Conservation (phyloP, 73 alveolate species). For the Paramecium primaurelia region DNA sequence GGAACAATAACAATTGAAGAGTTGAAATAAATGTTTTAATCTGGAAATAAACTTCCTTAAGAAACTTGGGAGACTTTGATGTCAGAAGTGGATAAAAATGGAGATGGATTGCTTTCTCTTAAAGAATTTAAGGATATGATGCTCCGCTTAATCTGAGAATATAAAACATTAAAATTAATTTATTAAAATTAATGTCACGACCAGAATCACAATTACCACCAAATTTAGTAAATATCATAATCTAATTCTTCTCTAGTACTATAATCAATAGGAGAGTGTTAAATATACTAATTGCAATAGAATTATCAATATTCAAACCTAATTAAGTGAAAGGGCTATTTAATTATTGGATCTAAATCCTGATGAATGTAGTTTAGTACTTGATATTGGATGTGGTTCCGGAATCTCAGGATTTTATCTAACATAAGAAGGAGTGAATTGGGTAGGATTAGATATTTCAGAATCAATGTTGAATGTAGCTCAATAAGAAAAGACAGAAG, state of each 20-base stretch:
- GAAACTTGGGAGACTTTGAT: slow-evolving; percentile 54
- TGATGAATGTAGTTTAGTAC: slow-evolving; percentile 70
- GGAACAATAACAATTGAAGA: slow-evolving; percentile 77
- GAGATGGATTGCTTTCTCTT: slow-evolving; percentile 57
- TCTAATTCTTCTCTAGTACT: background rate
- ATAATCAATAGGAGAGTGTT: slow-evolving; percentile 56
- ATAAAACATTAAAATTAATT: background rate
- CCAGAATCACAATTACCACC: slow-evolving; percentile 50
- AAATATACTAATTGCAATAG: slow-evolving; percentile 60
- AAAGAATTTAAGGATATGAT: slow-evolving; percentile 61
- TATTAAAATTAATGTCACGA: slow-evolving; percentile 17
- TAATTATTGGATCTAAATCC: slow-evolving; percentile 86
- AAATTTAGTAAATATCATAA: background rate
- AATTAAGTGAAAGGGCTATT: slow-evolving; percentile 81
- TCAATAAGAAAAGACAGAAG: slow-evolving; percentile 80
- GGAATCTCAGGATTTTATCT: slow-evolving; percentile 90
- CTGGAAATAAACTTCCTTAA: background rate
- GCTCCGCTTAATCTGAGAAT: slow-evolving; percentile 10
- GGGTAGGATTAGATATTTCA: slow-evolving; percentile 97
- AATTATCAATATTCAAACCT: slow-evolving; percentile 52
- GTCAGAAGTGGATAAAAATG: slow-evolving; percentile 60
- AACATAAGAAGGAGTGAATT: slow-evolving; percentile 83
- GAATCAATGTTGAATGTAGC: slow-evolving; percentile 94
- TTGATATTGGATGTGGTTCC: slow-evolving; percentile 97
- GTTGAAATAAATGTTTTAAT: slow-evolving; percentile 66